These are phyloP conservation scores for Boletus fagicola DNA, from an alignment of 768 basidiomycete genomes.

Conservation along the genomic window DNA sequence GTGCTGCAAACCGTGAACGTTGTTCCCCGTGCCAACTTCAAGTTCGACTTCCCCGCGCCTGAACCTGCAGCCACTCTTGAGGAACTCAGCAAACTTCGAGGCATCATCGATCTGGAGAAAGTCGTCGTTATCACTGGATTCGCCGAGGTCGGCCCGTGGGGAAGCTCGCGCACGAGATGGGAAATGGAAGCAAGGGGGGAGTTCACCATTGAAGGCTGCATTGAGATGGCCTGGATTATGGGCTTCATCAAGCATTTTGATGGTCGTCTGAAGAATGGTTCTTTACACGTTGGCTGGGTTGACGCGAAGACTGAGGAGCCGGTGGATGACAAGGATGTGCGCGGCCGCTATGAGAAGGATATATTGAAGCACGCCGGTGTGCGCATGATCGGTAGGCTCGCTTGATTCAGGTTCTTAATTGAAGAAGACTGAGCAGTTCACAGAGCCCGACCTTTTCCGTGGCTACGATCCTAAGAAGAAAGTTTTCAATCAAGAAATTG, in stretches of 20 bases:
- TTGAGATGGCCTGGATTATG: conserved; percentile 99
- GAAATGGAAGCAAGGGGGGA: conserved; percentile 99
- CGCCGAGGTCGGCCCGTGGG: conserved; percentile 98
- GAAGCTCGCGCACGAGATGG: conserved; percentile 96
- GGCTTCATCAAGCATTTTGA: conserved; percentile 99
- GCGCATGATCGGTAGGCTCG: conserved; percentile 81
- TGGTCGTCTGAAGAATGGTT: conserved; percentile 89
- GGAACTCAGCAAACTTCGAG: conserved; percentile 76
- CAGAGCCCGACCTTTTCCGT: conserved; percentile 96
- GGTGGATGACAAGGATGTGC: conserved; percentile 97
- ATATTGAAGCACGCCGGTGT: conserved; percentile 90
- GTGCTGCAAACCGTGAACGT: conserved; percentile 90
- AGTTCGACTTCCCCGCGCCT: conserved; percentile 89
- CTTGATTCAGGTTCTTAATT: background rate
- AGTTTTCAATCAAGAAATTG: conserved; percentile 94
- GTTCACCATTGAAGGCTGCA: conserved; percentile 95
- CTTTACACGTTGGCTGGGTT: conserved; percentile 97
- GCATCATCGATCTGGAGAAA: conserved; percentile 92
- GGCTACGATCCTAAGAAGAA: conserved; percentile 99
- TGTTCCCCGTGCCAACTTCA: conserved; percentile 97
- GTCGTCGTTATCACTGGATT: conserved; percentile 96
- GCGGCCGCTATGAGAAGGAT: conserved; percentile 91
- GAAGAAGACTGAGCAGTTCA: conserved; percentile 12
- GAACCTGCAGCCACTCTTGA: conserved; percentile 66
- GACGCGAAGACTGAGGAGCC: conserved; percentile 91